Base-by-base conservation (phyloP, 2,329 filamentous ascomycete genomes). In the Annulohypoxylon truncatum region DNA sequence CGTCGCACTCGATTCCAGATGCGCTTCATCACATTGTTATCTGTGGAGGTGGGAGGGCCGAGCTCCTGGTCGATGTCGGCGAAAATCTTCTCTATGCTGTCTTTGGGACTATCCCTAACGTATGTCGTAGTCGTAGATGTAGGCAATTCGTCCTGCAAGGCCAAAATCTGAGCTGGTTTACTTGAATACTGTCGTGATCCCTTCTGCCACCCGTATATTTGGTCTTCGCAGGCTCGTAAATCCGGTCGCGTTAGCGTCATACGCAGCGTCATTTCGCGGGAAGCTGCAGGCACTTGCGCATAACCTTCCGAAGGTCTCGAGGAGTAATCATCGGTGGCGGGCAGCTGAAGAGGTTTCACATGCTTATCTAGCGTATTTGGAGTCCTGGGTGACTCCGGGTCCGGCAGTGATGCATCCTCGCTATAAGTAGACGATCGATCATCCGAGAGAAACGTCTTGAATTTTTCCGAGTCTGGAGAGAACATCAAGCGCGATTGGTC, bases 201-300 rank as follows among this genome's bases (percentile, higher is more conserved):
- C 29, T 81, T 81, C 73, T 90, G 87, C 88, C 89, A 92, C 42
- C 89, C 89, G 73, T 94, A 92, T 13, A 92, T 84, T 66, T 90
- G 84, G 9, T 90, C 88, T 67, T 95, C 91, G 67, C 90, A 84
- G 3, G 90, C 90, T 42, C 94, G 89, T 50, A 98, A 84, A 76
- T 98, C 95, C 0, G 94, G 92, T 48, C 94, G 85, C 2, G 96
- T 98, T 58, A 98, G 85, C 0, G 95, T 98, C 94, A 98, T 97
- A 51, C 94, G 92, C 51, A 98, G 81, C 2, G 96, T 98, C 94
- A 97, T 97, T 78, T 98, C 94, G 31, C 94, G 87, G 59, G 88
- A 90, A 31, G 85, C 84, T 0, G 84, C 81, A 1, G 86, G 80
- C 4, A 82, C 83, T 50, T 87, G 85, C 9, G 82, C 79, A 71